Conservation (phyloP, 1,139 yeast species). For the Saccharomycopsis hybrid region DNA sequence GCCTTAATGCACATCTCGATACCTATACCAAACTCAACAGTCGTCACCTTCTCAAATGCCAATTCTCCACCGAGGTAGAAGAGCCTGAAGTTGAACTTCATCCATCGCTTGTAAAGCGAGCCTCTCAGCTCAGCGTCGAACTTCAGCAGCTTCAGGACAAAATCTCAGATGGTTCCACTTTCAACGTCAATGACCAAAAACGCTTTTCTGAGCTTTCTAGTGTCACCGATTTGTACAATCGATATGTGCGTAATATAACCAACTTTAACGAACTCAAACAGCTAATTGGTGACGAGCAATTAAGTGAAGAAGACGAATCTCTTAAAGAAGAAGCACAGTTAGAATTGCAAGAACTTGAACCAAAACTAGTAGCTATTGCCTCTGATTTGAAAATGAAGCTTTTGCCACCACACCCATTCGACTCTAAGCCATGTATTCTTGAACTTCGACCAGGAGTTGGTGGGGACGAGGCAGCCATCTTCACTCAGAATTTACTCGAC, state of each 20-base stretch:
- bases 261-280: slow-evolving; percentile 37
- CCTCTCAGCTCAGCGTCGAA: slow-evolving; percentile 47
- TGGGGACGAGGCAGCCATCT: slow-evolving; percentile 87
- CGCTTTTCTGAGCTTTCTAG: slow-evolving; percentile 49
- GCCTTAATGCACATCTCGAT: too few species aligned
- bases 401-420: slow-evolving; percentile 71
- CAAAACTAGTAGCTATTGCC: slow-evolving; percentile 31
- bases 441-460: slow-evolving; percentile 96
- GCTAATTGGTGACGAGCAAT: slow-evolving; percentile 30
- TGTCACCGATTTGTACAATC: slow-evolving; percentile 45
- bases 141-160: slow-evolving; percentile 29
- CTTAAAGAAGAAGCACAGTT: slow-evolving; percentile 31
- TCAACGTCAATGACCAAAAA: slow-evolving; percentile 51
- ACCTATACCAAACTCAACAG: too few species aligned
- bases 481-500: slow-evolving; percentile 68
- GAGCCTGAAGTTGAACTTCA: slow-evolving; percentile 31
- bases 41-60: too few species aligned
- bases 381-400: slow-evolving; percentile 48
- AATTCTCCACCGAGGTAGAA: neutral
- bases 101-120: slow-evolving; percentile 59
- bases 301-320: slow-evolving; percentile 22
- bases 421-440: slow-evolving; percentile 70
- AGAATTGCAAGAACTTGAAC: slow-evolving; percentile 30
- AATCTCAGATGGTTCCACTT: slow-evolving; percentile 38
- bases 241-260: slow-evolving; percentile 34